Conservation (phyloP, 768 basidiomycete genomes). For the Russula compacta region DNA sequence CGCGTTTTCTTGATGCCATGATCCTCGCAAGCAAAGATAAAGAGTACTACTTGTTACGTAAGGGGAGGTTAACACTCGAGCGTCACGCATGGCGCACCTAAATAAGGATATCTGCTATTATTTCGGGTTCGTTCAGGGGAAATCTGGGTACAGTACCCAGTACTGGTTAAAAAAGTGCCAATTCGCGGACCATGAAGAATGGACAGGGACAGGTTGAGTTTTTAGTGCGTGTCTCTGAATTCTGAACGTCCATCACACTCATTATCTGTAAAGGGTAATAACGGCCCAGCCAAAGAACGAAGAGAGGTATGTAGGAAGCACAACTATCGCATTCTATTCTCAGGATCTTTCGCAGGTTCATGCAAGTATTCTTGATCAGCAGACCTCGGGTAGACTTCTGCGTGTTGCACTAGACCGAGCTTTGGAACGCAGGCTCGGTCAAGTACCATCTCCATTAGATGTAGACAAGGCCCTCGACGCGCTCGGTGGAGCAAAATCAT, state of each 20-base stretch:
- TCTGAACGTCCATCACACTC: too few species aligned
- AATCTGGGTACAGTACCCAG: too few species aligned
- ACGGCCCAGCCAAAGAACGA: background rate
- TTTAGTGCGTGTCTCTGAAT: too few species aligned
- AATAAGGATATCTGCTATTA: too few species aligned
- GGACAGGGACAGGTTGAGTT: too few species aligned
- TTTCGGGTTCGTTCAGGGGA: too few species aligned
- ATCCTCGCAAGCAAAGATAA: background rate
- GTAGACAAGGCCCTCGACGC: background rate
- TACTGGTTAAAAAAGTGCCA: too few species aligned
- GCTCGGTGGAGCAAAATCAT: background rate
- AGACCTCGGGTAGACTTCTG: background rate
- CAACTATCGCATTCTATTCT: too few species aligned
- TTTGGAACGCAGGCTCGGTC: conserved; percentile 5
- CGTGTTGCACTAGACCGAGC: background rate
- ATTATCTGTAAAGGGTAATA: background rate
- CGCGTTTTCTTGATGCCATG: conserved; percentile 13
- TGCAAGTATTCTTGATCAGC: background rate
- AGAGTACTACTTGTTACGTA: background rate
- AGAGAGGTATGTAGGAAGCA: background rate
- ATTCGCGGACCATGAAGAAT: too few species aligned
- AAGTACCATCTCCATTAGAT: background rate
- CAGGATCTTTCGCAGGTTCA: background rate
- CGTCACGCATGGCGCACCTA: too few species aligned
- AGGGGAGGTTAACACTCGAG: background rate